These are phyloP conservation scores for Marasmius oreades DNA, from an alignment of 1,284 basidiomycete genomes.

Conservation along the genomic window DNA sequence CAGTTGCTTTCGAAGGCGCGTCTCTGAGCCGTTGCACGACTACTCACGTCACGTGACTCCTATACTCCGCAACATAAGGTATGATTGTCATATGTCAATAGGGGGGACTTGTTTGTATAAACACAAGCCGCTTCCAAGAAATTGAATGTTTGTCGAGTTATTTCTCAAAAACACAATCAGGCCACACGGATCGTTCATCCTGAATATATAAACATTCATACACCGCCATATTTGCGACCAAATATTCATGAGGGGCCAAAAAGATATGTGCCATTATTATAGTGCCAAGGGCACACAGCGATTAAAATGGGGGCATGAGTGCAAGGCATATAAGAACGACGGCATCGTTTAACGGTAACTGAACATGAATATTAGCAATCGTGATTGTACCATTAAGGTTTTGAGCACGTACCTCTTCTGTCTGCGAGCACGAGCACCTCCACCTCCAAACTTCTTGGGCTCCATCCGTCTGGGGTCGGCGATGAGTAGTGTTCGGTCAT, in stretches of 20 bases:
- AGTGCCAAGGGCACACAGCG: constrained; percentile 44
- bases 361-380: constrained; percentile 16
- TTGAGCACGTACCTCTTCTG: constrained; percentile 76
- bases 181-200: too few relatives aligned
- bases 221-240: not conserved
- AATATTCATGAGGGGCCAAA: not conserved
- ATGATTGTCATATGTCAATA: too few relatives aligned
- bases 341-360: constrained; percentile 81
- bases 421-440: constrained; percentile 93
- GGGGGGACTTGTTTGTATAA: too few relatives aligned
- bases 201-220: too few relatives aligned
- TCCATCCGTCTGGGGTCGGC: constrained; percentile 99
- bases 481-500: constrained; percentile 93
- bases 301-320: constrained; percentile 39
- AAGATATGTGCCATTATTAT: constrained; percentile 30
- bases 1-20: too few relatives aligned
- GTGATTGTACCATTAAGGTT: constrained; percentile 3
- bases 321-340: constrained; percentile 34
- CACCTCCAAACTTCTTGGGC: constrained; percentile 99
- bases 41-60: too few relatives aligned
- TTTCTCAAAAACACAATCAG: too few relatives aligned
- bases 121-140: too few relatives aligned
- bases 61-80: too few relatives aligned
- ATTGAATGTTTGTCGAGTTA: too few relatives aligned
- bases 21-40: too few relatives aligned